Evolutionary conservation across 1,284 basidiomycete genomes (phyloP), one percentile per base, ranked within the genome.

Genomic region (Neonothopanus nambi): DNA sequence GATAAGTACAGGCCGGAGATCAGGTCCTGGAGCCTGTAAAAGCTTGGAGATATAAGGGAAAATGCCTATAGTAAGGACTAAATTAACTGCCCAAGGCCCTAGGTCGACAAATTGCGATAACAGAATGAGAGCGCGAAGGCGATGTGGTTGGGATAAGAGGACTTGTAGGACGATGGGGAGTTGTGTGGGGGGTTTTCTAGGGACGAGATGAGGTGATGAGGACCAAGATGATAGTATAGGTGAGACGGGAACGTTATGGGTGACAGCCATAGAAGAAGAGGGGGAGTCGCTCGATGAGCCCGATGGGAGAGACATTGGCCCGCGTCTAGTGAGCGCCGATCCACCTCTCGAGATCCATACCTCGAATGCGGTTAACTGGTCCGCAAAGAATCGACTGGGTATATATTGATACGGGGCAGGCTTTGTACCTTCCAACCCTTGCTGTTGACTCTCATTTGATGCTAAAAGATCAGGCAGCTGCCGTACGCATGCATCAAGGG

Each of bases 11-110:
- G 97, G 96, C 48, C 95, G 91, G 26, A 99, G 82, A 65, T 99
- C 96, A 58, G 90, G 88, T 0, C 94, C 93, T 0, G 95, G 95
- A 0, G 95, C 95, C 70, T 97, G 95, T 2, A 99, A 80, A 5
- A 99, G 82, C 65, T 97, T 96, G 58, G 95, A 93, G 42, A 98
- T 98, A 67, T 99, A 99, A 2, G 97, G 97, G 75, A 98, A 99
- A 65, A 99, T 98, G 18, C 96, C 96, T 64, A 99, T 98, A n/a
- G 93, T 93, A 35, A 99, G 80, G 6, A 97, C 95, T 36, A 98
- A 85, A 61, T 98, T 92, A 52, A 99, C 97, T 0, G 97, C 96
- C 95, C 96, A 99, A 5, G 96, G 95, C 0, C 96, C 96, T 2
- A 99, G 82, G 68, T 99, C 97, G 61, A 99, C 92, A 63, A 99